Evolutionary conservation across 2,329 filamentous ascomycete genomes (phyloP).

Genomic region (Paracorniculantispora psalliotae): DNA sequence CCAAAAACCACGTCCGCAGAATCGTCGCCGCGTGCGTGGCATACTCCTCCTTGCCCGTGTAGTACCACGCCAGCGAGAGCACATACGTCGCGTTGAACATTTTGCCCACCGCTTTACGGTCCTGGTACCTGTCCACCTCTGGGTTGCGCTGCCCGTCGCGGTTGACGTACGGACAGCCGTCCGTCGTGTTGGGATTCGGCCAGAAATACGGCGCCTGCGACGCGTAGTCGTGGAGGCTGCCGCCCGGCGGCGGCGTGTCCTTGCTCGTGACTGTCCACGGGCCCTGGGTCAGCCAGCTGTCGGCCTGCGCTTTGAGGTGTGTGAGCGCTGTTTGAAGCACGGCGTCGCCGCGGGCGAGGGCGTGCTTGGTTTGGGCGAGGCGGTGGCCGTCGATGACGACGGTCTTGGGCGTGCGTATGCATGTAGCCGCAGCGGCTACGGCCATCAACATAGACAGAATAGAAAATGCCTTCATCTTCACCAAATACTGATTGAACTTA

Average conservation of each 20-base stretch:
- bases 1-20: slow-evolving; percentile 24
- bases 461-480: not conserved
- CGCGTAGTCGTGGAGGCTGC: slow-evolving; percentile 21
- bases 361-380: slow-evolving; percentile 12
- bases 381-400: slow-evolving; percentile 16
- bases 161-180: slow-evolving; percentile 23
- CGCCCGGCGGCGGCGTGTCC: slow-evolving; percentile 17
- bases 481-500: no score
- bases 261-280: slow-evolving; percentile 24
- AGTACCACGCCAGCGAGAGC: slow-evolving; percentile 24
- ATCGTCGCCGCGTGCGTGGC: slow-evolving; percentile 21
- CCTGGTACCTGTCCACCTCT: slow-evolving; percentile 19
- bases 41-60: slow-evolving; percentile 22
- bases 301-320: slow-evolving; percentile 17
- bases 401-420: slow-evolving; percentile 11
- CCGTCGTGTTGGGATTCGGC: slow-evolving; percentile 17
- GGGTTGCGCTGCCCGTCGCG: slow-evolving; percentile 24
- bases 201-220: slow-evolving; percentile 23
- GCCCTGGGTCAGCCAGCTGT: slow-evolving; percentile 21
- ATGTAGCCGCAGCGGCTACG: not conserved
- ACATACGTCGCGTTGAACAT: slow-evolving; percentile 23
- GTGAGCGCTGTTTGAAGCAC: slow-evolving; percentile 7
- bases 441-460: not conserved
- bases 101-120: slow-evolving; percentile 19
- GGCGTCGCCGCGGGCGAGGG: slow-evolving; percentile 3